phyloP scores from a whole-genome alignment of 2,329 filamentous ascomycete species.

The Boeremia exigua region DNA sequence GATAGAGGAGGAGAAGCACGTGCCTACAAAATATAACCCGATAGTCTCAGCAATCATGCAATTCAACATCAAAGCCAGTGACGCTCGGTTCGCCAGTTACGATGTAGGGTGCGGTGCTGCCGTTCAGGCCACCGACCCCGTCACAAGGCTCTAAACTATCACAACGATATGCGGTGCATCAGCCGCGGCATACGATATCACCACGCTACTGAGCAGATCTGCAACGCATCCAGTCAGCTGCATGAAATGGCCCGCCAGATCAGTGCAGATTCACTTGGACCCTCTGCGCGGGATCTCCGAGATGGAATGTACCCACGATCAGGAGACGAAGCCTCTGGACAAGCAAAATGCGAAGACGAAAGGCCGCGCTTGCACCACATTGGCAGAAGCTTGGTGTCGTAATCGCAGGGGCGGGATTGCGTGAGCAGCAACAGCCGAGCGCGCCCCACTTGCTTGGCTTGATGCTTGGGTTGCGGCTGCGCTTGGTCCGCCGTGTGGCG shows the following conservation, averaged over 20 bases:
- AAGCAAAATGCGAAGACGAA: slow-evolving; percentile 12
- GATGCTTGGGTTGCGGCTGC: slow-evolving; percentile 15
- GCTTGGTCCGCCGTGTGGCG: slow-evolving; percentile 14
- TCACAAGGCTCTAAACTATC: neutral
- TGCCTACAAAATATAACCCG: neutral
- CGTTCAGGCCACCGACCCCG: neutral
- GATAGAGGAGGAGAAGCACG: too few species aligned
- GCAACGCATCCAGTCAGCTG: slow-evolving; percentile 1
- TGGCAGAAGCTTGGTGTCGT: slow-evolving; percentile 29
- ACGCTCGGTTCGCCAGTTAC: neutral
- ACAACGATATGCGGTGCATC: neutral
- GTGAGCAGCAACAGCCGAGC: slow-evolving; percentile 8
- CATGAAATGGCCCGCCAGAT: slow-evolving; percentile 4
- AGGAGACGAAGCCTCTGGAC: slow-evolving; percentile 7
- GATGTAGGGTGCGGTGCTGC: neutral
- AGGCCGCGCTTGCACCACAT: slow-evolving; percentile 8
- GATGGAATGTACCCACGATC: neutral
- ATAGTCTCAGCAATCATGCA: neutral
- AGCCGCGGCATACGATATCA: neutral
- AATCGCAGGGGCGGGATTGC: slow-evolving; percentile 10
- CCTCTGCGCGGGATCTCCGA: neutral
- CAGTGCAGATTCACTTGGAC: slow-evolving; percentile 2
- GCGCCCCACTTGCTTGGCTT: slow-evolving; percentile 9
- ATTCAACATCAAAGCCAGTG: neutral
- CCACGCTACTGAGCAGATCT: slow-evolving; percentile 9